phyloP scores from a whole-genome alignment of 2,329 filamentous ascomycete species.

The Talaromyces sp. region DNA sequence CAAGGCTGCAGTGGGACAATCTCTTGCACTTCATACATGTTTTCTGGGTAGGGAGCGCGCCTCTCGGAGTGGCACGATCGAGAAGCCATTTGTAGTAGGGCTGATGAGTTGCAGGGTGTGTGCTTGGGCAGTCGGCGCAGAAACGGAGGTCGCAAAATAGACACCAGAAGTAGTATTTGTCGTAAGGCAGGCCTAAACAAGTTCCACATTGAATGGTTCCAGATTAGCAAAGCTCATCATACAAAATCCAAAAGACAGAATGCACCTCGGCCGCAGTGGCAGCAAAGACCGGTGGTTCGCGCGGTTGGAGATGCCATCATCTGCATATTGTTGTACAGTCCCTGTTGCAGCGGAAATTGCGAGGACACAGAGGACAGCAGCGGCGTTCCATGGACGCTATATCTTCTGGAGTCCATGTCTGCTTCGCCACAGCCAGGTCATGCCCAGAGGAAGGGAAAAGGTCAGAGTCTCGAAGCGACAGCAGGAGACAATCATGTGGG shows the following conservation, averaged over 20 bases:
- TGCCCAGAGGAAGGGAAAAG: neutral
- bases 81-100: constrained; percentile 10
- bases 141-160: constrained; percentile 10
- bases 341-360: neutral
- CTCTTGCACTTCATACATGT: constrained; percentile 9
- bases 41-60: neutral
- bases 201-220: neutral
- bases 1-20: constrained; percentile 5
- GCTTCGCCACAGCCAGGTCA: neutral
- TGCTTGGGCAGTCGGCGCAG: constrained; percentile 5
- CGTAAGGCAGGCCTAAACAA: constrained; percentile 5
- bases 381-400: constrained; percentile 1
- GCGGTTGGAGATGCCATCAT: neutral
- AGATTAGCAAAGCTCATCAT: neutral
- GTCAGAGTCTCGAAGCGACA: neutral
- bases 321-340: neutral
- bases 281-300: constrained; percentile 5
- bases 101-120: constrained; percentile 7
- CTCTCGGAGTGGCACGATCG: constrained; percentile 5
- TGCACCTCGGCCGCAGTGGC: constrained; percentile 8
- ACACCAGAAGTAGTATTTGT: constrained; percentile 9
- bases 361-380: neutral
- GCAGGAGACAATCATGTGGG: neutral
- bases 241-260: neutral
- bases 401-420: neutral